Evolutionary conservation across 2,329 filamentous ascomycete genomes (phyloP), one percentile per base, ranked within the genome.

Genomic region (Gyromitra esculenta): DNA sequence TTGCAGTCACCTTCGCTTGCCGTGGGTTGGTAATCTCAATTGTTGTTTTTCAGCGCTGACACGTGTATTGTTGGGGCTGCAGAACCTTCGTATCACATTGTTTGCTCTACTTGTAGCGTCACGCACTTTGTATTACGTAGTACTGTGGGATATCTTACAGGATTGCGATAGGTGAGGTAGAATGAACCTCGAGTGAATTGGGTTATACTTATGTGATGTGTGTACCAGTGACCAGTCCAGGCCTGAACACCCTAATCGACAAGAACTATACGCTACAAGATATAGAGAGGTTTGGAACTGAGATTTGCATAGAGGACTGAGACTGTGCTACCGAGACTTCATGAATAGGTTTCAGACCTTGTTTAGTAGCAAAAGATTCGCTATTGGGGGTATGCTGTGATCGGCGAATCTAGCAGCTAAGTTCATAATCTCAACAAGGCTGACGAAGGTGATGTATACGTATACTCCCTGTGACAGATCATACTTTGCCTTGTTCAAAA

Each of bases 51-150:
- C 13, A 37, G 37, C 37, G 8, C 31, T 18, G 31, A 11, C 39
- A 39, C 18, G 9, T n/a, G n/a, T 59, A 41, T 59, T 15, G 2
- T n/a, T 35, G 21, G 7, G 37, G 25, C 13, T 15, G 43, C 6
- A 2, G 4, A 48, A 48, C 43, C 13, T 48, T 9, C 0, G n/a
- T 11, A 48, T n/a, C 13, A 15, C 15, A 25, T 7, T 35, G 2
- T 25, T 6, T 35, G 21, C 39, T 35, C 41, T 37, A 7, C n/a
- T 9, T 65, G 31, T 25, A 13, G 48, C 45, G 50, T 56, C 8
- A 54, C 48, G 35, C n/a, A 66, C 31, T 21, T 54, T 41, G 63
- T 66, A 48, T 41, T 66, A 66, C 63, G 13, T 4, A 0, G 50
- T 18, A 31, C 25, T 31, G 25, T 3, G 25, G 25, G 25, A 31